These are phyloP conservation scores for Aspergillus hortae DNA, from an alignment of 2,329 filamentous ascomycete species.

Conservation along the genomic window DNA sequence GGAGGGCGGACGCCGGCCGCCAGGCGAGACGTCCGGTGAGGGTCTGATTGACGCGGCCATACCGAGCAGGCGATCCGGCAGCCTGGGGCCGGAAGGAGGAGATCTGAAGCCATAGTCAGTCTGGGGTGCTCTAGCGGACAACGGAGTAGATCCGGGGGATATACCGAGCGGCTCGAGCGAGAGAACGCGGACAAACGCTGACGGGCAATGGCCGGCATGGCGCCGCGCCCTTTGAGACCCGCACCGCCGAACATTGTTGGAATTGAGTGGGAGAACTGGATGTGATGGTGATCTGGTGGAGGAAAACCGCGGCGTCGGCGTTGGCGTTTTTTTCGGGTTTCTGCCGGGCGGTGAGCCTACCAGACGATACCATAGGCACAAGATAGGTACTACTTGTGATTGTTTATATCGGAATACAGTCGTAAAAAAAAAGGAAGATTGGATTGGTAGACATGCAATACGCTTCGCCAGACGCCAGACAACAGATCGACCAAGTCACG, in stretches of 20 bases:
- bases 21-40: slow-evolving; percentile 20
- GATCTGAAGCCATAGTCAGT: slow-evolving; percentile 27
- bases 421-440: not conserved
- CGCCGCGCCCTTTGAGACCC: slow-evolving; percentile 49
- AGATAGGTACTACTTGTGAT: no score
- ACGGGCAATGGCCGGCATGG: slow-evolving; percentile 37
- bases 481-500: no score
- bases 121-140: slow-evolving; percentile 4
- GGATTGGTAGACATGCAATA: not conserved
- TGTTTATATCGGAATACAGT: not conserved
- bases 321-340: slow-evolving; percentile 24
- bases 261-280: slow-evolving; percentile 11
- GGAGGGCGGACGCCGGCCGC: slow-evolving; percentile 19
- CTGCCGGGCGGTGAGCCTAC: slow-evolving; percentile 32
- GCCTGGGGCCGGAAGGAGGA: slow-evolving; percentile 31
- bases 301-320: slow-evolving; percentile 6
- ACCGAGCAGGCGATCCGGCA: slow-evolving; percentile 18
- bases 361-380: not conserved
- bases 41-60: slow-evolving; percentile 17
- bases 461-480: slow-evolving; percentile 28
- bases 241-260: slow-evolving; percentile 54
- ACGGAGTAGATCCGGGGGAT: slow-evolving; percentile 12
- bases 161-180: slow-evolving; percentile 34
- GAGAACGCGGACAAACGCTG: slow-evolving; percentile 25
- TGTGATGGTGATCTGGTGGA: slow-evolving; percentile 5